Evolutionary conservation across 2,329 filamentous ascomycete species (phyloP), one percentile per base, ranked within the genome.

Genomic region (Alternaria hordeiaustralica): DNA sequence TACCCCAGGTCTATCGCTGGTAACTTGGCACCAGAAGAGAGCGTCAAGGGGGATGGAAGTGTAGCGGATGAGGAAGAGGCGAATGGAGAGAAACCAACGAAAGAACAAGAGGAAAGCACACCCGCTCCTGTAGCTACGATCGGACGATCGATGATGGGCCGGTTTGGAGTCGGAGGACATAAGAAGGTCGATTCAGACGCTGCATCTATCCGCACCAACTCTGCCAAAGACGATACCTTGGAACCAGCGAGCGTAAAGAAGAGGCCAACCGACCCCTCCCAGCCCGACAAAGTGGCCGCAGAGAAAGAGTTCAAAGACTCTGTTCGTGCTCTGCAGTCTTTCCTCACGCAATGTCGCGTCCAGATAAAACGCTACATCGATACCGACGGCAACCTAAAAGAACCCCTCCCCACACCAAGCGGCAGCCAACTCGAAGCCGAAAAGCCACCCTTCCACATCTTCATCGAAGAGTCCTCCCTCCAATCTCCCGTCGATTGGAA

Each of bases 1-100:
- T 99, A 94, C 71, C 96, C 96, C 2, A 89, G 86, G 64, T 85
- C 89, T 9, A 96, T 99, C 68, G 92, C 95, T 1, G 96, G 96
- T 1, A 89, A 93, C 23, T 81, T 97, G 2, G 94, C 93, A 0
- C 86, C 84, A 2, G 83, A 89, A 68, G 84, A 86, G 21, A 84
- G 84, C 33, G 83, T 87, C 9, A 83, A 84, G 4, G 79, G 81
- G 5, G 80, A 81, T 6, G 78, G 82, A 0, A 80, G 75, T 36
- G 84, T 72, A 2, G 71, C 53, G 4, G 74, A 75, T 10, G 75
- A 75, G 28, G 73, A 74, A 44, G 76, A 78, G 23, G 46, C 62
- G 7, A 72, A 69, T 25, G 69, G 63, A 12, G 72, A 74, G n/a
- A 73, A 73, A 50, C 43, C 54, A 9, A 25, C 61, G 1, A 60